A percentile compares a stretch with the other conserved stretches of the same genome.
Conservation (phyloP, 1,284 basidiomycete genomes). For the Bjerkandera adusta region DNA sequence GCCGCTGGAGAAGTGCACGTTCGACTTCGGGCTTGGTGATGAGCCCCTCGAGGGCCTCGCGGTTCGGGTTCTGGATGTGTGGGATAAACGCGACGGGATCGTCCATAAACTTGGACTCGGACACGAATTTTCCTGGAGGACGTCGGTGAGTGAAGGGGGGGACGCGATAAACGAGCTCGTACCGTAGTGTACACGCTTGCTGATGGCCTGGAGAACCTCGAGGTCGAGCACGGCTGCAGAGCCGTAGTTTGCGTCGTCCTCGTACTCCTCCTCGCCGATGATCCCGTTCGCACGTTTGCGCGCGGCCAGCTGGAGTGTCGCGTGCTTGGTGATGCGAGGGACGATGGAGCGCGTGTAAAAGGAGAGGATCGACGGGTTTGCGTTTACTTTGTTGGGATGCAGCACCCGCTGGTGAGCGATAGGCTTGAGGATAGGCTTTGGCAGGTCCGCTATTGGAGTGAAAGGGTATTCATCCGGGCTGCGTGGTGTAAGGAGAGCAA, state of each 20-base stretch:
- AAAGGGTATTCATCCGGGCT: constrained; percentile 99
- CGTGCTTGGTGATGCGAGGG: constrained; percentile 75
- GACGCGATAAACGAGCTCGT: constrained; percentile 25
- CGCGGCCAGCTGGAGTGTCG: constrained; percentile 60
- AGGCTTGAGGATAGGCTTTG: constrained; percentile 79
- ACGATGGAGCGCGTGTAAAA: constrained; percentile 87
- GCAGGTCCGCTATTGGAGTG: constrained; percentile 70
- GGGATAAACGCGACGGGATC: constrained; percentile 89
- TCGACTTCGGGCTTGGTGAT: constrained; percentile 99
- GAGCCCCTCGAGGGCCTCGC: constrained; percentile 72
- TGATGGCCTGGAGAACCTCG: constrained; percentile 91
- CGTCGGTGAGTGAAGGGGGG: background rate
- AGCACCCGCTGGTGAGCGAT: constrained; percentile 79
- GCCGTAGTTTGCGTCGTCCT: constrained; percentile 98
- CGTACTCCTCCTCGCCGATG: constrained; percentile 60
- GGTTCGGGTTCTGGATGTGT: constrained; percentile 82
- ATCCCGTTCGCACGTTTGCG: constrained; percentile 67
- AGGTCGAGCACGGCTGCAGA: constrained; percentile 93
- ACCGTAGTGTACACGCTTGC: constrained; percentile 98
- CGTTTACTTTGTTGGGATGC: constrained; percentile 83
- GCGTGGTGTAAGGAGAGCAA: constrained; percentile 13
- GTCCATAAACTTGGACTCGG: constrained; percentile 91
- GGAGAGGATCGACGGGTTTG: constrained; percentile 82
- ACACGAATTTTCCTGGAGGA: constrained; percentile 91
- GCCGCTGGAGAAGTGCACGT: constrained; percentile 77